A percentile compares a stretch with the other conserved stretches of the same genome.
Evolutionary conservation across 441 rosid species (phyloP).

Genomic region (Adansonia grandidieri): DNA sequence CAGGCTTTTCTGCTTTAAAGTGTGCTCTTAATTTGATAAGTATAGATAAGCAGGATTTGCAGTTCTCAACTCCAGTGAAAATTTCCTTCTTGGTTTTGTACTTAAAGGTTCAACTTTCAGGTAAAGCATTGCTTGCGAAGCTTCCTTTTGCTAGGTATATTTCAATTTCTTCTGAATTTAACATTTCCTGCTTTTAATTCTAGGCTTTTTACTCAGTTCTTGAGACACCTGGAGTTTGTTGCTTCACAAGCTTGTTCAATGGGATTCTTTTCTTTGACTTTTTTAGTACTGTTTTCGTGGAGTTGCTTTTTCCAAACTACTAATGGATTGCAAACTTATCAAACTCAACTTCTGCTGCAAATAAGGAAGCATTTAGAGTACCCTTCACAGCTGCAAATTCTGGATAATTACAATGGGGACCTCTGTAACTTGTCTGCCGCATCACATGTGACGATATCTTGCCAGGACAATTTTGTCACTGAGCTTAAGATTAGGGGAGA

Average conservation of each 20-base stretch:
- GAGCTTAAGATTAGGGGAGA: conserved; percentile 86
- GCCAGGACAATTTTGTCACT: conserved; percentile 65
- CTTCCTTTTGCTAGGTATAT: conserved; percentile 33
- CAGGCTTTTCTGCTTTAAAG: conserved; percentile 19
- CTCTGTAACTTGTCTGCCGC: conserved; percentile 67
- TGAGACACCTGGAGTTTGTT: conserved; percentile 27
- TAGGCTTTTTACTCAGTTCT: conserved; percentile 19
- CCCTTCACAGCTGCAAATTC: conserved; percentile 63
- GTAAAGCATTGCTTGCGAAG: conserved; percentile 22
- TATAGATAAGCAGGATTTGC: conserved; percentile 22
- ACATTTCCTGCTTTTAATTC: conserved; percentile 23
- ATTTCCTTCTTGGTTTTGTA: neutral
- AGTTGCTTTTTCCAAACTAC: conserved; percentile 44
- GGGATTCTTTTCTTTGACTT: conserved; percentile 44
- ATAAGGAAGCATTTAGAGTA: conserved; percentile 82
- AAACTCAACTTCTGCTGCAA: conserved; percentile 68
- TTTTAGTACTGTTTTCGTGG: conserved; percentile 51
- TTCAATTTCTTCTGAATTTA: conserved; percentile 32
- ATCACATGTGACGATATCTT: conserved; percentile 56
- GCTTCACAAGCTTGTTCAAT: conserved; percentile 43
- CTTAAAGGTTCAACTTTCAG: conserved; percentile 19
- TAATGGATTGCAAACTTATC: conserved; percentile 63
- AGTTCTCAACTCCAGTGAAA: conserved; percentile 1
- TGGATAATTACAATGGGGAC: conserved; percentile 71
- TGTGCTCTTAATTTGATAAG: conserved; percentile 12